Base-by-base conservation (phyloP, 192 early-diverging fungal species). In the Coemansia sp. region DNA sequence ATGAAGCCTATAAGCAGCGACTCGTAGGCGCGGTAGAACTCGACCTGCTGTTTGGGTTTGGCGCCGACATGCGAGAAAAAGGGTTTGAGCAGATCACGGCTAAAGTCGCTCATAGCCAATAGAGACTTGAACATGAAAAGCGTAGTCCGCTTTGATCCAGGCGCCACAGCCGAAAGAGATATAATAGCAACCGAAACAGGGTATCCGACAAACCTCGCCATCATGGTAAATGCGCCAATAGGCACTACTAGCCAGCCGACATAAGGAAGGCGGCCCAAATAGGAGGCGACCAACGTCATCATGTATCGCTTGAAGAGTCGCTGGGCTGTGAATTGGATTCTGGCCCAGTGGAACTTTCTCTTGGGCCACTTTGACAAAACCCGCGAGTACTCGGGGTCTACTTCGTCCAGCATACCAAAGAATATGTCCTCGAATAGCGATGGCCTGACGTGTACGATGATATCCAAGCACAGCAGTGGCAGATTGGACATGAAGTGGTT, bases 41-140 rank as follows among this genome's bases (percentile, higher is more conserved):
- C 56, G 13, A 66, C 52, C 61, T 76, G 78, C 45, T 76, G 70
- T 52, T 76, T 66, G 11, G 78, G 78, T 55, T 81, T 76, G 39
- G 64, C 70, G 5, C 73, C 78, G 56, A 76, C 36, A 20, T 72
- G 63, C 38, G 73, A 61, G 53, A 81, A 81, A 65, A 66, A 81
- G 39, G 78, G 78, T 33, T 57, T 60, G 47, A 81, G 57, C 2
- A 81, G 70, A 60, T 72, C 78, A 26, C 78, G 70, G 48, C 73
- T 76, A 61, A 81, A 76, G n/a, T 69, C 74, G 26, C 70, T 47
- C 73, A 76, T 69, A 20, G 78, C 78, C 62, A 81, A 55, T 14
- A 81, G 69, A 53, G 78, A 76, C 25, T 81, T 81, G 66, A 81
- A 76, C 7, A 73, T 52, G 72, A 81, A 81, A 38, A 72, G 28